A percentile compares a stretch with the other conserved stretches of the same genome.
phyloP scores from a whole-genome alignment of 2,329 filamentous ascomycete genomes.

The Trichophaea hybrida region DNA sequence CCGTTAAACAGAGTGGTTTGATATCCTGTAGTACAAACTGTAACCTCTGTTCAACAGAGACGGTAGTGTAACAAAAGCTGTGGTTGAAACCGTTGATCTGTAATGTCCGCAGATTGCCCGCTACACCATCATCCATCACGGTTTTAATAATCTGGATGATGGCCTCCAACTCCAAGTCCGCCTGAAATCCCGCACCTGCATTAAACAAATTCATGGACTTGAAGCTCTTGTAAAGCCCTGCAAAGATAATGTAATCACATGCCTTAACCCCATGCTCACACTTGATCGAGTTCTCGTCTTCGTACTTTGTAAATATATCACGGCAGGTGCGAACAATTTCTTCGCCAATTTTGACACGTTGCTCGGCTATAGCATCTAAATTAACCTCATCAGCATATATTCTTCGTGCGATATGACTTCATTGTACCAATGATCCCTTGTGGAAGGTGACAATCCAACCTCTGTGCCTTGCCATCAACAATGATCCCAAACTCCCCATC shows the following conservation, averaged over 20 bases:
- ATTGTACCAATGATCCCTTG: conserved; percentile 5
- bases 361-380: conserved; percentile 4
- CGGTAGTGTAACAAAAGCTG: too few species aligned
- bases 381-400: not conserved
- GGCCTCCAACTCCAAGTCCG: too few species aligned
- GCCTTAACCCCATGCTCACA: not conserved
- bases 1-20: too few species aligned
- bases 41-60: too few species aligned
- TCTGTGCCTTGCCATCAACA: not conserved
- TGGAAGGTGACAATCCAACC: conserved; percentile 2
- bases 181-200: too few species aligned
- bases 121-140: too few species aligned
- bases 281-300: not conserved
- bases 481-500: not conserved
- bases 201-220: too few species aligned
- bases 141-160: too few species aligned
- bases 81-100: too few species aligned
- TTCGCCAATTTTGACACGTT: not conserved
- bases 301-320: not conserved
- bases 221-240: conserved; percentile 2
- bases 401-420: not conserved
- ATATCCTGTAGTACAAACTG: too few species aligned
- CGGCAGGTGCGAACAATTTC: conserved; percentile 3
- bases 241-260: conserved; percentile 9
- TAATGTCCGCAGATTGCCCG: too few species aligned